Base-by-base conservation (phyloP, 306 rosid species). In the Quercus suber region DNA sequence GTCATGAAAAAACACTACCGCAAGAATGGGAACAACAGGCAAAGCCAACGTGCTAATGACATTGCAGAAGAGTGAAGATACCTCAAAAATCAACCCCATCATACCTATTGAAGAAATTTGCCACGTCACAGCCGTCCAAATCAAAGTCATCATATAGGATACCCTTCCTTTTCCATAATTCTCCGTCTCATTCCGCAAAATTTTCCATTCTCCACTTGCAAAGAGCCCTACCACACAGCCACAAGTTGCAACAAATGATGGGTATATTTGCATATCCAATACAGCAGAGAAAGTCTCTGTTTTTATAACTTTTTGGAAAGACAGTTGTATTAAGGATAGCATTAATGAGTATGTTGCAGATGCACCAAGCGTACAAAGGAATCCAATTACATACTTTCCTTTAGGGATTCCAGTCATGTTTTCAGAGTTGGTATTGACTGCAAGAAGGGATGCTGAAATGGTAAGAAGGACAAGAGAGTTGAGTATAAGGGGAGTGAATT, bases 81-180 rank as follows among this genome's bases (percentile, higher is more conserved):
- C 96, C 73, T 89, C 91, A 67, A 82, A 79, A 77, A 91, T 79
- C 82, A 91, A 81, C 27, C 96, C 93, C 74, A 87, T 6, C 87
- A 86, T 56, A 14, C 91, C 96, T 43, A 91, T 61, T 1, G 87
- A 77, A 3, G 82, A 84, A 55, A 91, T 71, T 65, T 89, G 89
- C 91, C 93, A 91, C 33, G 88, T 73, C 84, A 89, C 85, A n/a
- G 90, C 89, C 23, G 60, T 86, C 91, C 93, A 89, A 73, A 86
- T 5, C 73, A 91, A 80, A 64, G 89, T 87, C 93, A 91, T 89
- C 60, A 82, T 7, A 55, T 91, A 89, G n/a, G 91, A 91, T 12
- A 87, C 80, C 20, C 28, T 84, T 31, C 91, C 92, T 59, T 82
- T 63, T 33, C 81, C 83, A 80, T 82, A 91, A 28, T 59, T 85